These are phyloP conservation scores for Ophiostoma novo-ulmi DNA, from an alignment of 2,329 filamentous ascomycete species.

Conservation along the genomic window DNA sequence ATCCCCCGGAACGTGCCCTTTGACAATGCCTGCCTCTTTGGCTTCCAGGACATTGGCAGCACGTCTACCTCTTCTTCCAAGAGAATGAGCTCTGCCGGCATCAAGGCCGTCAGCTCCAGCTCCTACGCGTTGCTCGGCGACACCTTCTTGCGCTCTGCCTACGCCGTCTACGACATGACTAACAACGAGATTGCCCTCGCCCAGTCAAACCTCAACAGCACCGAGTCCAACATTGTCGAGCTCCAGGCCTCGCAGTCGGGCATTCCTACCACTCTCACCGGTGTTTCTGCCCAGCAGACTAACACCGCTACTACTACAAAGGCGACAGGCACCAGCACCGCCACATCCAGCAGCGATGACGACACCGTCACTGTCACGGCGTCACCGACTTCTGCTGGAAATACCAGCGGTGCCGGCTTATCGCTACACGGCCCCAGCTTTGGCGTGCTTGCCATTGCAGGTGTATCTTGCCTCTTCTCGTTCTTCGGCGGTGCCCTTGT, in stretches of 20 bases:
- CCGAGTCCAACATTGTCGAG: conserved; percentile 42
- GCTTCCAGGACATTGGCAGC: conserved; percentile 43
- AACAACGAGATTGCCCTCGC: conserved; percentile 49
- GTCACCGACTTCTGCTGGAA: conserved; percentile 11
- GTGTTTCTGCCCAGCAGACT: conserved; percentile 39
- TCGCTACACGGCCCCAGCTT: conserved; percentile 19
- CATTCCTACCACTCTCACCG: conserved; percentile 41
- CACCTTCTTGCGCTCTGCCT: conserved; percentile 45
- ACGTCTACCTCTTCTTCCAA: background rate
- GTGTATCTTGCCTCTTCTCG: conserved; percentile 29
- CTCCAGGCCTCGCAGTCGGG: conserved; percentile 38
- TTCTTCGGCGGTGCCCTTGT: conserved; percentile 32
- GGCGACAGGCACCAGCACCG: conserved; percentile 13
- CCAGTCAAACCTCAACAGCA: conserved; percentile 48
- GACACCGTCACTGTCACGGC: conserved; percentile 24
- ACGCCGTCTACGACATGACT: conserved; percentile 52
- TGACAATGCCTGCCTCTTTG: conserved; percentile 48
- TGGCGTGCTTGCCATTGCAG: conserved; percentile 26
- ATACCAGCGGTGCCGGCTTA: conserved; percentile 23
- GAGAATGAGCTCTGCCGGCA: background rate
- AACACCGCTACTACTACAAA: conserved; percentile 14
- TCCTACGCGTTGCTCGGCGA: conserved; percentile 40
- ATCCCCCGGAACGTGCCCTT: conserved; percentile 37
- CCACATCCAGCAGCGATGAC: conserved; percentile 16
- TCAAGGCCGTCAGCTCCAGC: conserved; percentile 14